These are phyloP conservation scores for Phytophthora pistaciae DNA, from an alignment of 352 stramenopile genomes.

Conservation along the genomic window DNA sequence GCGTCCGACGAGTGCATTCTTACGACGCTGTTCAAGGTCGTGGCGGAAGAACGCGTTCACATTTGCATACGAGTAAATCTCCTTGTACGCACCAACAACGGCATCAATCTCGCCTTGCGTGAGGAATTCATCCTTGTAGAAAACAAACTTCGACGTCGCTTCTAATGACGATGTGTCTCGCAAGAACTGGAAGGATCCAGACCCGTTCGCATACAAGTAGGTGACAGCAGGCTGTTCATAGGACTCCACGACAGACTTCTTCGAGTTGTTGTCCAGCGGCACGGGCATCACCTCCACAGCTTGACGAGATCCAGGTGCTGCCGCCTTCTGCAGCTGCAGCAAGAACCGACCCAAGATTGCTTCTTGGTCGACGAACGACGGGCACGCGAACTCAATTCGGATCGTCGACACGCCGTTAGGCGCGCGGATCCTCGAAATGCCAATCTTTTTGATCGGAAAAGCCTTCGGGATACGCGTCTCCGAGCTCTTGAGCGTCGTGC, in stretches of 20 bases:
- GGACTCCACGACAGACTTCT: slow-evolving; percentile 71
- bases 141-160: slow-evolving; percentile 71
- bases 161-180: slow-evolving; percentile 55
- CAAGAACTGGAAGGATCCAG: slow-evolving; percentile 87
- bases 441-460: slow-evolving; percentile 87
- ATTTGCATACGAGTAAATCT: slow-evolving; percentile 84
- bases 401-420: slow-evolving; percentile 88
- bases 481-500: slow-evolving; percentile 72
- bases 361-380: slow-evolving; percentile 79
- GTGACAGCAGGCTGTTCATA: slow-evolving; percentile 76
- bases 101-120: slow-evolving; percentile 76
- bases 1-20: slow-evolving; percentile 53
- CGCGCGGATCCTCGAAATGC: slow-evolving; percentile 78
- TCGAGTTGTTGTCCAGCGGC: slow-evolving; percentile 37
- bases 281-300: slow-evolving; percentile 72
- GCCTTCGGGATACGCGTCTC: slow-evolving; percentile 79
- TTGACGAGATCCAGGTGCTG: slow-evolving; percentile 27
- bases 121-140: slow-evolving; percentile 89
- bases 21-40: slow-evolving; percentile 72
- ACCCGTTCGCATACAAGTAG: slow-evolving; percentile 78
- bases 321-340: slow-evolving; percentile 54
- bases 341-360: slow-evolving; percentile 79
- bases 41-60: slow-evolving; percentile 80
- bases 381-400: slow-evolving; percentile 84
- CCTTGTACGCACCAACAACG: slow-evolving; percentile 86